phyloP scores from a whole-genome alignment of 176 grass and related monocot species.

The Dactylis glomerata region DNA sequence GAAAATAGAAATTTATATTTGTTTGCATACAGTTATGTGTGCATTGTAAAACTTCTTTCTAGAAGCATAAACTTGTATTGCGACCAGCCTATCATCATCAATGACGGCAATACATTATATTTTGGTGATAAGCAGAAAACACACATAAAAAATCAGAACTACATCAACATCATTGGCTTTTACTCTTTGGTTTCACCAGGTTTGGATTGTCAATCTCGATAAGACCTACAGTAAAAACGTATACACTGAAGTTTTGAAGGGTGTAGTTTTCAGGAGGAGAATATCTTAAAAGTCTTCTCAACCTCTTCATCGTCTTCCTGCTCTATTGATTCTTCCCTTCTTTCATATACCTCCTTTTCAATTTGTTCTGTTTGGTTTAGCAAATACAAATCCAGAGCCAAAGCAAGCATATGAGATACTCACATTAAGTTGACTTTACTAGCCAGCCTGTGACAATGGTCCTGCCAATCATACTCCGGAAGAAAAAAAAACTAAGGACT shows the following conservation, averaged over 20 bases:
- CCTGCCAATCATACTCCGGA: no score
- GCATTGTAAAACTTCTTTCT: neutral
- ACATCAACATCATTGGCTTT: conserved; percentile 85
- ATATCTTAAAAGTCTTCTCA: conserved; percentile 43
- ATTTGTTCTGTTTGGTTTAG: conserved; percentile 35
- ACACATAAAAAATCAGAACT: conserved; percentile 35
- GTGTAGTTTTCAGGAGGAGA: neutral
- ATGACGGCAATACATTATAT: neutral
- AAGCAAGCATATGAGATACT: neutral
- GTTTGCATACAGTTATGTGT: neutral
- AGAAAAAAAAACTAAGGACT: no score
- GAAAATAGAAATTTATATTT: neutral
- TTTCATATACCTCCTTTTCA: conserved; percentile 41
- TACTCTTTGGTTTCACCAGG: conserved; percentile 66
- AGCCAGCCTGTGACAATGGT: no score
- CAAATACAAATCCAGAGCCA: conserved; percentile 24
- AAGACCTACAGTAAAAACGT: conserved; percentile 49
- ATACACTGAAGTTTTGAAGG: neutral
- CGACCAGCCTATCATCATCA: neutral
- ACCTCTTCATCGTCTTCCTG: conserved; percentile 63
- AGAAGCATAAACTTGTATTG: neutral
- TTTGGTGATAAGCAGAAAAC: neutral
- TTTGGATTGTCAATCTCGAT: conserved; percentile 96
- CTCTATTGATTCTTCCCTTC: conserved; percentile 45
- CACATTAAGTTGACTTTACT: neutral